Evolutionary conservation across 208 protist species (phyloP).

Genomic region (Wallacemonas collosoma): DNA sequence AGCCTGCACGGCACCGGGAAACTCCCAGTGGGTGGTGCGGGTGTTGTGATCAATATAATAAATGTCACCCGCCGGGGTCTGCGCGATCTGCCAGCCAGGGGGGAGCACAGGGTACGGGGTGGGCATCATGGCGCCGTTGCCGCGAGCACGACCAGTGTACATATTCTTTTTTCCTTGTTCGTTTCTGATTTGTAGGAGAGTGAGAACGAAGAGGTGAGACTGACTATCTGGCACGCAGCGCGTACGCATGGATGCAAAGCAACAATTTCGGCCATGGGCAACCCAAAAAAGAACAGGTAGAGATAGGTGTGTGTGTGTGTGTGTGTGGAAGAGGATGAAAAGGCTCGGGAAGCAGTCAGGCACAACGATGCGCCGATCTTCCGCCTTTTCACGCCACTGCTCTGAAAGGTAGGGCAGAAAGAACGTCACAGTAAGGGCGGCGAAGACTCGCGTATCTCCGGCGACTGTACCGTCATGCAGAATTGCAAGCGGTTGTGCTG

Average conservation of each 20-base stretch:
- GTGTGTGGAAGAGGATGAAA: slow-evolving; percentile 1
- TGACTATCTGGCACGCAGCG: too few relatives aligned
- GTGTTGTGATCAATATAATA: slow-evolving; percentile 93
- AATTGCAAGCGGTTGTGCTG: too few relatives aligned
- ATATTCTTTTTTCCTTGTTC: slow-evolving; percentile 14
- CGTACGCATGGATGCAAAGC: too few relatives aligned
- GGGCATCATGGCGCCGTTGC: slow-evolving; percentile 15
- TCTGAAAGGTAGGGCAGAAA: too few relatives aligned
- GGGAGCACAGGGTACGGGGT: slow-evolving; percentile 48
- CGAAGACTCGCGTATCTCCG: too few relatives aligned
- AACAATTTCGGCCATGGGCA: too few relatives aligned
- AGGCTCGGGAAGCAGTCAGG: not conserved
- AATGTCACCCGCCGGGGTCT: slow-evolving; percentile 55
- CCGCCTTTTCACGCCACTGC: too few relatives aligned
- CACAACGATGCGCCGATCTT: not conserved
- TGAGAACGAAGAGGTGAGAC: too few relatives aligned
- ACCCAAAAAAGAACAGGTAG: slow-evolving; percentile 21
- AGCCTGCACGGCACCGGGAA: slow-evolving; percentile 51
- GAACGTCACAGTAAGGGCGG: too few relatives aligned
- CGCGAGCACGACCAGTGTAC: slow-evolving; percentile 23
- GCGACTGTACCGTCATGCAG: too few relatives aligned
- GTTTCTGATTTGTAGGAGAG: too few relatives aligned
- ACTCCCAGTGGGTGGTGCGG: slow-evolving; percentile 80
- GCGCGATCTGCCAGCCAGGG: slow-evolving; percentile 81
- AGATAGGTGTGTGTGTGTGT: slow-evolving; percentile 6